phyloP scores from a whole-genome alignment of 805 yeast genomes.

The Lachancea waltii region DNA sequence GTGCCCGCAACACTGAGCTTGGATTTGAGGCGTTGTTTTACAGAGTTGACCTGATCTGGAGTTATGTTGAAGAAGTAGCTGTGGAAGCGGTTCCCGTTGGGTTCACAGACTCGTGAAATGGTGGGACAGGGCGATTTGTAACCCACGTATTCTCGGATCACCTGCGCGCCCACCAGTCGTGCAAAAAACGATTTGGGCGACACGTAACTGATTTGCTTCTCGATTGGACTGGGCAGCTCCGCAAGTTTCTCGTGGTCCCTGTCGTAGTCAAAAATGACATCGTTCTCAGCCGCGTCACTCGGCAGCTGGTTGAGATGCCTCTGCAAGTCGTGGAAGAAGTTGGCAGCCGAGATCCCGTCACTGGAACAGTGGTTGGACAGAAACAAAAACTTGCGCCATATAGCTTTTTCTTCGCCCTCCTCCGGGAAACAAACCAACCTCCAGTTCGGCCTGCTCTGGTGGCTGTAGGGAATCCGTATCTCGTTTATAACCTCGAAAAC shows the following conservation, averaged over 20 bases:
- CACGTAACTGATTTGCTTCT: conserved; percentile 18
- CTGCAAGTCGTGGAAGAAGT: conserved; percentile 21
- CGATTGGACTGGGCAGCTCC: conserved; percentile 20
- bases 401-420: conserved; percentile 1
- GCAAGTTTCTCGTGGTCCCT: conserved; percentile 11
- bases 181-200: conserved; percentile 13
- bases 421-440: conserved; percentile 18
- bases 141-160: conserved; percentile 13
- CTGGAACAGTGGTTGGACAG: conserved; percentile 23
- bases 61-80: conserved; percentile 14
- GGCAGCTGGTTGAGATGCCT: conserved; percentile 7
- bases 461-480: conserved; percentile 16
- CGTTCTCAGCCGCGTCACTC: not conserved
- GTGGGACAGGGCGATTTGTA: conserved; percentile 12
- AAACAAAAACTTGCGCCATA: conserved; percentile 12
- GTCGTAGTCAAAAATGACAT: conserved; percentile 14
- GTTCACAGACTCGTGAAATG: conserved; percentile 5
- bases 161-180: conserved; percentile 10
- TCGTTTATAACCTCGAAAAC: conserved; percentile 14
- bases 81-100: conserved; percentile 10
- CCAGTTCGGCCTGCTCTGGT: conserved; percentile 21
- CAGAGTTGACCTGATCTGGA: conserved; percentile 8
- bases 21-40: conserved; percentile 12
- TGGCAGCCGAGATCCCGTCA: conserved; percentile 22
- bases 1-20: conserved; percentile 14